Percentiles rank a stretch among this genome's conserved stretches.
phyloP scores from a whole-genome alignment of 2,329 filamentous ascomycete genomes.

The Trichoderma semiorbis region DNA sequence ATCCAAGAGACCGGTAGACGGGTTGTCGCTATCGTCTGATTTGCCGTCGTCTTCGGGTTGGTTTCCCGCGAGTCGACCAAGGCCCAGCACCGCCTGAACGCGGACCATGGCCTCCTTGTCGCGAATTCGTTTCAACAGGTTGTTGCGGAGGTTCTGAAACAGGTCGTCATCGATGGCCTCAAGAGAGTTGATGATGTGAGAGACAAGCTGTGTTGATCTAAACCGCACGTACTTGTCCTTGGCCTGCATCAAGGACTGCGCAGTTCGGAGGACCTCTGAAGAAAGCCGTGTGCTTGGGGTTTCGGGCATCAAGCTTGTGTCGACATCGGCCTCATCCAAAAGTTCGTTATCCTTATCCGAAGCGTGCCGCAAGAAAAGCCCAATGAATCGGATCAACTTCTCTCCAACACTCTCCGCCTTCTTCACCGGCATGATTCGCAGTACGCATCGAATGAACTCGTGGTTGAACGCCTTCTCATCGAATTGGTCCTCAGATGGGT shows the following conservation, averaged over 20 bases:
- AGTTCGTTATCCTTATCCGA: conserved; percentile 69
- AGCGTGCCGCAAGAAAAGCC: conserved; percentile 75
- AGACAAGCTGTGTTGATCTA: conserved; percentile 82
- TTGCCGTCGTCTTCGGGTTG: conserved; percentile 68
- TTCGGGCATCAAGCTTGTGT: conserved; percentile 69
- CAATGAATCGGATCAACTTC: conserved; percentile 78
- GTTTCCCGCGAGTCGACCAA: conserved; percentile 80
- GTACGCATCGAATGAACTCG: conserved; percentile 78
- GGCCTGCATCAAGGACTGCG: conserved; percentile 72
- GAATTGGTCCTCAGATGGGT: conserved; percentile 60
- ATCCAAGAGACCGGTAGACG: conserved; percentile 67
- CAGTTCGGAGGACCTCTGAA: conserved; percentile 65
- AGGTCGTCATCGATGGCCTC: conserved; percentile 90
- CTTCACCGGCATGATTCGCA: conserved; percentile 81
- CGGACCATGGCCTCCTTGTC: conserved; percentile 94
- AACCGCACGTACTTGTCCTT: conserved; percentile 95
- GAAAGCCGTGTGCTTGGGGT: conserved; percentile 81
- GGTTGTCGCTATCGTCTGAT: conserved; percentile 65
- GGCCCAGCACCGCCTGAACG: conserved; percentile 83
- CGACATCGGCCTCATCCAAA: conserved; percentile 61
- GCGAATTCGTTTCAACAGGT: conserved; percentile 77
- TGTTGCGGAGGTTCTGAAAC: conserved; percentile 76
- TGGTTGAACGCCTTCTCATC: conserved; percentile 83
- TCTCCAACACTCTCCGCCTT: conserved; percentile 90
- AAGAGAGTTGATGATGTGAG: conserved; percentile 87